Conservation (phyloP, 73 alveolate species). For the Stentor roeselii region DNA sequence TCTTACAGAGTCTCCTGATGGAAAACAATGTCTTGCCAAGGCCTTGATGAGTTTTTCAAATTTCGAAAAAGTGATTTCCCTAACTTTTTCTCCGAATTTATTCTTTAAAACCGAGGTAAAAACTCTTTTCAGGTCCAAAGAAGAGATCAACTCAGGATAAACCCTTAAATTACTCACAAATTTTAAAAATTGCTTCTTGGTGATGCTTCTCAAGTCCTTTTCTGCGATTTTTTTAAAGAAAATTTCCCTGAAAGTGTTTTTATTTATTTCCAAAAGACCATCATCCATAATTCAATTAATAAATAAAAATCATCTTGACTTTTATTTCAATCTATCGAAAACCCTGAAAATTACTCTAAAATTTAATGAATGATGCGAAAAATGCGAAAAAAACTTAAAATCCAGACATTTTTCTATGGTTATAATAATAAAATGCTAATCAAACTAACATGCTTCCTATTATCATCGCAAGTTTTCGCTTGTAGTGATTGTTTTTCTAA, state of each 20-base stretch:
- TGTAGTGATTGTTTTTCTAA: slow-evolving; percentile 3
- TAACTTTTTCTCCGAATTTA: background rate
- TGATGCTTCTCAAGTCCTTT: background rate
- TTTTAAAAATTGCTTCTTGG: background rate
- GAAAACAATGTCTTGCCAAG: background rate
- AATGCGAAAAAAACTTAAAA: no score
- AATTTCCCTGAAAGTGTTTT: background rate
- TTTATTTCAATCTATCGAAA: no score
- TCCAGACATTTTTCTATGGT: background rate
- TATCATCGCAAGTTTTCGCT: background rate
- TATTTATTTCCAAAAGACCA: background rate
- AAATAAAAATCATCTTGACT: no score
- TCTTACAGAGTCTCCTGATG: background rate
- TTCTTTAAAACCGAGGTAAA: background rate
- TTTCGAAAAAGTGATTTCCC: background rate
- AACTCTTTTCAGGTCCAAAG: background rate
- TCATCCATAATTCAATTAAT: no score
- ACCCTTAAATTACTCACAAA: background rate
- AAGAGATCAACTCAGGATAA: background rate
- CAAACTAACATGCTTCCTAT: background rate
- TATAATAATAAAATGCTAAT: background rate
- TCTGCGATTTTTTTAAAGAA: background rate
- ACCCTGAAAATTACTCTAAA: no score
- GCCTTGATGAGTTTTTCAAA: background rate
- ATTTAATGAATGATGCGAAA: no score